Conservation (phyloP, 495 filamentous ascomycete species). For the Neurospora pannonica region DNA sequence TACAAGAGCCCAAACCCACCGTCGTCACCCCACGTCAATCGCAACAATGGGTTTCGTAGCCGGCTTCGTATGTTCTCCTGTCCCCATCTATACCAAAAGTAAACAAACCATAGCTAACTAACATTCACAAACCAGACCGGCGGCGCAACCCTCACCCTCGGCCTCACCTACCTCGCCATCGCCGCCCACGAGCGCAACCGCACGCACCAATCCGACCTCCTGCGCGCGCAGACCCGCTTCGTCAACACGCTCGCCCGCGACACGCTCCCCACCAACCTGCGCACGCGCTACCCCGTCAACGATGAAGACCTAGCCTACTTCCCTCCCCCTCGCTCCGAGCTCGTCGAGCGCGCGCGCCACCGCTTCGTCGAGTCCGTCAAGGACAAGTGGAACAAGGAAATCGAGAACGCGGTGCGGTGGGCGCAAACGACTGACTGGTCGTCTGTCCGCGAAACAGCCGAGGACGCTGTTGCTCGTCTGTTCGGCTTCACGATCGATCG, state of each 20-base stretch:
- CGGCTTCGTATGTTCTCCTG: conserved; percentile 60
- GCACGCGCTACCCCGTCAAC: conserved; percentile 20
- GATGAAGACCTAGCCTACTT: conserved; percentile 4
- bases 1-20: neutral
- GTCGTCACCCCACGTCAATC: neutral
- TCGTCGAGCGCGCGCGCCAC: conserved; percentile 32
- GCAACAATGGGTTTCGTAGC: conserved; percentile 35
- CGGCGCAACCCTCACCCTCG: conserved; percentile 77
- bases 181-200: conserved; percentile 65
- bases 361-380: conserved; percentile 57
- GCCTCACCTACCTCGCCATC: conserved; percentile 70
- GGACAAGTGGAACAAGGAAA: conserved; percentile 71
- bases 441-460: conserved; percentile 45
- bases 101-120: neutral
- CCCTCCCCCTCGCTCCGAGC: conserved; percentile 24
- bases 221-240: conserved; percentile 60
- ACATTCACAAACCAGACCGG: conserved; percentile 47
- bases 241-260: conserved; percentile 45
- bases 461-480: conserved; percentile 29
- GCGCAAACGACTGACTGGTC: conserved; percentile 56
- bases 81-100: conserved; percentile 1
- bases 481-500: conserved; percentile 12
- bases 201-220: conserved; percentile 53
- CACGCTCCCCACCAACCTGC: conserved; percentile 32
- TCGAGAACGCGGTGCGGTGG: conserved; percentile 58